These are phyloP conservation scores for Chlamydomonas urium DNA, from an alignment of 139 green algal species.

Conservation along the genomic window DNA sequence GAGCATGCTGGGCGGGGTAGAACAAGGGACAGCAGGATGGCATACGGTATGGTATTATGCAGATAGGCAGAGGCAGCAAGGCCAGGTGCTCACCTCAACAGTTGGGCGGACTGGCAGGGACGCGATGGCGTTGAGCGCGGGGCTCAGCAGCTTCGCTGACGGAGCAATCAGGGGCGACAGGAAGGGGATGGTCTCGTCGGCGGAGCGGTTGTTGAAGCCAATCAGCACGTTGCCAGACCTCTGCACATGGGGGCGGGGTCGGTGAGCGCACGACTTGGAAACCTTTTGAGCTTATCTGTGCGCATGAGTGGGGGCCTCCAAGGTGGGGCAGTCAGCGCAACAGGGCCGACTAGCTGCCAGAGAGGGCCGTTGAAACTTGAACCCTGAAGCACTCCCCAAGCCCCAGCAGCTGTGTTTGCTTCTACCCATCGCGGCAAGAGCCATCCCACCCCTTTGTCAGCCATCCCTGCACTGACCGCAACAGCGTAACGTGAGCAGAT, in stretches of 20 bases:
- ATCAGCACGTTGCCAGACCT: constrained; percentile 81
- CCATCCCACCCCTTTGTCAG: no score
- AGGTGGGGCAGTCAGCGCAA: no score
- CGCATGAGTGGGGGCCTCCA: no score
- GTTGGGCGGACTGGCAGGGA: constrained; percentile 57
- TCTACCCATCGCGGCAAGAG: no score
- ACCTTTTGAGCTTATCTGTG: no score
- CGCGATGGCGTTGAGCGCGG: constrained; percentile 70
- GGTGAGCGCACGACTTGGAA: not conserved
- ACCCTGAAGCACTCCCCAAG: no score
- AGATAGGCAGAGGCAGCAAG: not conserved
- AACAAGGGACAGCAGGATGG: not conserved
- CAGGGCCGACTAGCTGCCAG: no score
- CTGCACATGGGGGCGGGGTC: constrained; percentile 12
- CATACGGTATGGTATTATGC: not conserved
- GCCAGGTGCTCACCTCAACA: constrained; percentile 33
- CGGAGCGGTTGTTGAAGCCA: constrained; percentile 87
- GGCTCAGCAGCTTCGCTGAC: constrained; percentile 58
- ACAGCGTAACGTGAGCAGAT: constrained; percentile 72
- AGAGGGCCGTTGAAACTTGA: no score
- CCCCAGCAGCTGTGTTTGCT: no score
- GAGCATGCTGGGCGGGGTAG: constrained; percentile 54
- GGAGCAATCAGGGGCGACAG: constrained; percentile 77
- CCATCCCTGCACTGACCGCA: not conserved
- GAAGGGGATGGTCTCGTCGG: constrained; percentile 69